These are phyloP conservation scores for Linum usitatissimum DNA, from an alignment of 345 rosid species.

Conservation along the genomic window DNA sequence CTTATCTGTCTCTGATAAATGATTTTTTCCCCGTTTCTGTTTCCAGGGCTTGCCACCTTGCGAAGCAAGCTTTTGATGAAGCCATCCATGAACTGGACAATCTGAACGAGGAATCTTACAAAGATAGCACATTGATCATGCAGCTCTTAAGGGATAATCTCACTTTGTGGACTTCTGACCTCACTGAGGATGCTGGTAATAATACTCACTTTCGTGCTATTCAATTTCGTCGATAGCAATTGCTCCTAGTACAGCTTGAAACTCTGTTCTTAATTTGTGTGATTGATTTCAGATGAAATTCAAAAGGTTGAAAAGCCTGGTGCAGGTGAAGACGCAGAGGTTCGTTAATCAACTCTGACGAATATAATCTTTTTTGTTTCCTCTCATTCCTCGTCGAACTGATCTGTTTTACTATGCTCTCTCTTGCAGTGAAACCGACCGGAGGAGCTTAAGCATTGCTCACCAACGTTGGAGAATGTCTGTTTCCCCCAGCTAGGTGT, in stretches of 20 bases:
- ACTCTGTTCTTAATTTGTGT: not conserved
- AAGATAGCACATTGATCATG: constrained; percentile 70
- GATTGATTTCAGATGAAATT: constrained; percentile 25
- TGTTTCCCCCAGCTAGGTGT: too few relatives aligned
- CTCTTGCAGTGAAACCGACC: too few relatives aligned
- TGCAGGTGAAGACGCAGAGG: constrained; percentile 28
- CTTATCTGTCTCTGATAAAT: not conserved
- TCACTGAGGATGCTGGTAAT: constrained; percentile 57
- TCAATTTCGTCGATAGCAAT: not conserved
- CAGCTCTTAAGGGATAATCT: constrained; percentile 69
- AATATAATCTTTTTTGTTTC: not conserved
- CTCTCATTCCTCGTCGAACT: not conserved
- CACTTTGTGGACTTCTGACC: constrained; percentile 66
- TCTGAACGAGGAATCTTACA: constrained; percentile 61
- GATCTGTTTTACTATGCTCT: too few relatives aligned
- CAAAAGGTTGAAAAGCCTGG: constrained; percentile 36
- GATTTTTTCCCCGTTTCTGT: constrained; percentile 6
- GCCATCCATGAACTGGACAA: constrained; percentile 64
- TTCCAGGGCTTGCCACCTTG: constrained; percentile 63
- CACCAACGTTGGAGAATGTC: too few relatives aligned
- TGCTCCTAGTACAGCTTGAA: too few relatives aligned
- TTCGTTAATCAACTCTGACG: constrained; percentile 7
- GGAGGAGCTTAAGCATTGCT: too few relatives aligned
- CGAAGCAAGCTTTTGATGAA: constrained; percentile 62
- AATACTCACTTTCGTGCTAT: not conserved